Conservation (phyloP, 305 asterid species). For the Fraxinus latifolia region DNA sequence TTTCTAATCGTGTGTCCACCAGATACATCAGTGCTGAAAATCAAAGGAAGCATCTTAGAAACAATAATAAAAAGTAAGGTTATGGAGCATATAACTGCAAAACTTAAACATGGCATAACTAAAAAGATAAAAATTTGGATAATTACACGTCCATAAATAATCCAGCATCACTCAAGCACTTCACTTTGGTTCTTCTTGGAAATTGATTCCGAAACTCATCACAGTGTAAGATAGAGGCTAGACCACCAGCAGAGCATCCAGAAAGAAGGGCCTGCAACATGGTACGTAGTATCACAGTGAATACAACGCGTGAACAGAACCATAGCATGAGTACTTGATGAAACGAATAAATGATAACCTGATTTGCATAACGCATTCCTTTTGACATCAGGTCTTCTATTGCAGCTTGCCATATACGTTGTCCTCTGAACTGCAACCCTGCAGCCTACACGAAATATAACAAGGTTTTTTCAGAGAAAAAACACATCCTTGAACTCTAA, state of each 20-base stretch:
- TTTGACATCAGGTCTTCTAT: constrained; percentile 54
- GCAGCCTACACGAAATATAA: constrained; percentile 37
- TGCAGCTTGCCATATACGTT: constrained; percentile 55
- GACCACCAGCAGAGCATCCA: constrained; percentile 75
- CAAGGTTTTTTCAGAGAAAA: not conserved
- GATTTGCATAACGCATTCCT: constrained; percentile 55
- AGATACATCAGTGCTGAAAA: constrained; percentile 49
- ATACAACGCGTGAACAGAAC: not conserved
- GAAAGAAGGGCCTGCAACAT: constrained; percentile 55
- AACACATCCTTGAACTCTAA: not conserved
- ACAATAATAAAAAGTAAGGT: not conserved
- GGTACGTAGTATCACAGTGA: constrained; percentile 8
- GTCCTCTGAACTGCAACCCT: constrained; percentile 62
- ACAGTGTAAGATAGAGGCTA: constrained; percentile 64
- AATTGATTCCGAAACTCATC: constrained; percentile 51
- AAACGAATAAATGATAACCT: constrained; percentile 27
- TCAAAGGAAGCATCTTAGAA: constrained; percentile 2
- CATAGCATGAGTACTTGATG: not conserved
- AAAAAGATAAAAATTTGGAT: constrained; percentile 18
- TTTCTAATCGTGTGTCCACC: constrained; percentile 51
- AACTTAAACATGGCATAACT: constrained; percentile 7
- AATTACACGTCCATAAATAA: constrained; percentile 60
- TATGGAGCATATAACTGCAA: not conserved
- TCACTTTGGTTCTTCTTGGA: constrained; percentile 53
- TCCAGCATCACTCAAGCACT: constrained; percentile 69